A percentile compares a stretch with the other conserved stretches of the same genome.
phyloP scores from a whole-genome alignment of 2,329 filamentous ascomycete genomes.

The Trichoderma sp. region DNA sequence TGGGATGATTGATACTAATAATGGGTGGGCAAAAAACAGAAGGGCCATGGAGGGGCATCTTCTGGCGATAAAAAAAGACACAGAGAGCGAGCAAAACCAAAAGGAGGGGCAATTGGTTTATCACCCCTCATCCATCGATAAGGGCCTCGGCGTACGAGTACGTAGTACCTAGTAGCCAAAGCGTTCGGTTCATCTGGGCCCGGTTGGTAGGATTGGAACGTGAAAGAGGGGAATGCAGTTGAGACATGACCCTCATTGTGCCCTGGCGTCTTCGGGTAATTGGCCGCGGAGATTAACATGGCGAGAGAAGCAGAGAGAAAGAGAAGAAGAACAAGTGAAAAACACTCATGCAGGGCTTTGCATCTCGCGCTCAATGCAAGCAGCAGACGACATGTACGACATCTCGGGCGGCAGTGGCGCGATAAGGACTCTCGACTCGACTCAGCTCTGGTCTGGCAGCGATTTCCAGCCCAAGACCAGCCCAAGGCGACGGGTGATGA shows the following conservation, averaged over 20 bases:
- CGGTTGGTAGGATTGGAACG: slow-evolving; percentile 3
- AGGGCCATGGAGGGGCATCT: neutral
- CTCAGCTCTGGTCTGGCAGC: neutral
- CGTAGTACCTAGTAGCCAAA: too few relatives aligned
- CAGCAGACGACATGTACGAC: slow-evolving; percentile 15
- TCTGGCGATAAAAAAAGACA: neutral
- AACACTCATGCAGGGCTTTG: neutral
- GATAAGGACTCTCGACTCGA: neutral
- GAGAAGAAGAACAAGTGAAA: too few relatives aligned
- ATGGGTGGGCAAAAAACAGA: neutral
- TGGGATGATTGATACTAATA: neutral
- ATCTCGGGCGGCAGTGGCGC: slow-evolving; percentile 12
- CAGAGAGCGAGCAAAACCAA: neutral
- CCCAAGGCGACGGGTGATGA: neutral
- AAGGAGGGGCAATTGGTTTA: slow-evolving; percentile 19
- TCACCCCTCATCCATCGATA: slow-evolving; percentile 20
- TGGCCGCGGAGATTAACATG: neutral
- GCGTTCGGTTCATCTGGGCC: neutral
- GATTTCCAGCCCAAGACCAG: neutral
- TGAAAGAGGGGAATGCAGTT: neutral
- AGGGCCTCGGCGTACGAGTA: neutral
- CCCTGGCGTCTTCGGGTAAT: neutral
- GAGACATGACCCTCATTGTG: neutral
- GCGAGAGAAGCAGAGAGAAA: neutral
- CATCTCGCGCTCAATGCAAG: slow-evolving; percentile 3